Conservation (phyloP, 305 asterid genomes). For the Solanum hybrid region DNA sequence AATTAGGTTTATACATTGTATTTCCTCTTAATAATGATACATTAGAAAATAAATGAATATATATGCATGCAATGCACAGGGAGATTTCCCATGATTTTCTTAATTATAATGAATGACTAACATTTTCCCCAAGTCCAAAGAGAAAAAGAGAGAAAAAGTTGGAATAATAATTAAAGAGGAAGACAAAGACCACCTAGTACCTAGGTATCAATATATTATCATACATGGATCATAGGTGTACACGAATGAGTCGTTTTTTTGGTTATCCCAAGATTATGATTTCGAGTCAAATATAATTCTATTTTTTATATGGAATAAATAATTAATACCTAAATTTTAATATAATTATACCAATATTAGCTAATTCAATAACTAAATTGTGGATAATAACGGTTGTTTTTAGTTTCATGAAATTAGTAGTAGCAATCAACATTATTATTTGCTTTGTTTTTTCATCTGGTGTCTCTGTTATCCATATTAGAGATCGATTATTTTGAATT, state of each 20-base stretch:
- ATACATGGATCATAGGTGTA: not conserved
- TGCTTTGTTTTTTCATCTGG: no score
- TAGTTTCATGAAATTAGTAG: not conserved
- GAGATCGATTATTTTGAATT: no score
- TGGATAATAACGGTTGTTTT: not conserved
- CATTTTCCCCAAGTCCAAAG: slow-evolving; percentile 1
- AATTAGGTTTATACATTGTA: not conserved
- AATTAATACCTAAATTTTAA: not conserved
- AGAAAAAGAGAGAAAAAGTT: not conserved
- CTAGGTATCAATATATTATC: not conserved
- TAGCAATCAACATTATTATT: not conserved
- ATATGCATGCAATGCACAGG: not conserved
- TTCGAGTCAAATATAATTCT: not conserved
- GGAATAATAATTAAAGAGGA: not conserved
- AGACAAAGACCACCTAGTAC: not conserved
- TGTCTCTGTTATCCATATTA: not conserved
- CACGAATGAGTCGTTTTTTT: not conserved
- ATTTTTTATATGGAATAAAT: not conserved
- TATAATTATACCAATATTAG: not conserved
- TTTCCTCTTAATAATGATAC: not conserved
- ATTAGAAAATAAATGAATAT: not conserved
- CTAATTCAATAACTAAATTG: not conserved
- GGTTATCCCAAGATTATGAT: not conserved
- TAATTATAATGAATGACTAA: not conserved
- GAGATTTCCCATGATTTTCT: not conserved